A percentile compares a stretch with the other conserved stretches of the same genome.
phyloP scores from a whole-genome alignment of 2,329 filamentous ascomycete species.

The Epichloe amarillans region DNA sequence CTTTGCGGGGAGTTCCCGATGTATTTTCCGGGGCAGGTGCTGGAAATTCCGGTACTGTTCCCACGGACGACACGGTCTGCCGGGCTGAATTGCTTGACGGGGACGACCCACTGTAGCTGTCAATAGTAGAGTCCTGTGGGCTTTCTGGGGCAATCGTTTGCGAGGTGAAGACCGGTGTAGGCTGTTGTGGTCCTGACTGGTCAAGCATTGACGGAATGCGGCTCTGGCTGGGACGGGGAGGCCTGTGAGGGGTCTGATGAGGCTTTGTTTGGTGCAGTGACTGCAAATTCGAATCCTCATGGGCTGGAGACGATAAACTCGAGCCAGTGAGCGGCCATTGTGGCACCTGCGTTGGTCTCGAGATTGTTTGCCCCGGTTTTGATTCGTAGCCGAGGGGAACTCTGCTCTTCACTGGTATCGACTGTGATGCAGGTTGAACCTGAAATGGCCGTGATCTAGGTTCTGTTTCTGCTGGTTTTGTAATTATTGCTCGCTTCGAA shows the following conservation, averaged over 20 bases:
- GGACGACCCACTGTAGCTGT: constrained; percentile 26
- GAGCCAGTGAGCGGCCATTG: constrained; percentile 40
- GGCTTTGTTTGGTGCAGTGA: constrained; percentile 36
- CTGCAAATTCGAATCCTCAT: constrained; percentile 28
- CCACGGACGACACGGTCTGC: constrained; percentile 39
- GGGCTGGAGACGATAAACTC: constrained; percentile 19
- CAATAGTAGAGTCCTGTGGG: constrained; percentile 15
- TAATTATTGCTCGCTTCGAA: constrained; percentile 8
- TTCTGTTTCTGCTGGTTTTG: background rate
- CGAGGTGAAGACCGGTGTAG: constrained; percentile 35
- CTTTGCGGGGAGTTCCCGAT: constrained; percentile 27
- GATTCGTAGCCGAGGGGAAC: constrained; percentile 13
- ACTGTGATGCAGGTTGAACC: constrained; percentile 5
- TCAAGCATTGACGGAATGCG: constrained; percentile 46
- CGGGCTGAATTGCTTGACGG: constrained; percentile 35
- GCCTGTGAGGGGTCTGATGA: constrained; percentile 39
- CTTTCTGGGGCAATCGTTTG: constrained; percentile 20
- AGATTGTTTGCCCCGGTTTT: constrained; percentile 23
- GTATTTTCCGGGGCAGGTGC: constrained; percentile 21
- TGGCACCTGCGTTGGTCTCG: constrained; percentile 36
- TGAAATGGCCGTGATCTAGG: background rate
- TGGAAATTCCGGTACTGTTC: constrained; percentile 47
- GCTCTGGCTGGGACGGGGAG: constrained; percentile 46
- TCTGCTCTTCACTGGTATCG: constrained; percentile 10
- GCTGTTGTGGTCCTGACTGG: constrained; percentile 40